Evolutionary conservation across 169 alveolate species (phyloP).

Genomic region (Plasmodium relictum): DNA sequence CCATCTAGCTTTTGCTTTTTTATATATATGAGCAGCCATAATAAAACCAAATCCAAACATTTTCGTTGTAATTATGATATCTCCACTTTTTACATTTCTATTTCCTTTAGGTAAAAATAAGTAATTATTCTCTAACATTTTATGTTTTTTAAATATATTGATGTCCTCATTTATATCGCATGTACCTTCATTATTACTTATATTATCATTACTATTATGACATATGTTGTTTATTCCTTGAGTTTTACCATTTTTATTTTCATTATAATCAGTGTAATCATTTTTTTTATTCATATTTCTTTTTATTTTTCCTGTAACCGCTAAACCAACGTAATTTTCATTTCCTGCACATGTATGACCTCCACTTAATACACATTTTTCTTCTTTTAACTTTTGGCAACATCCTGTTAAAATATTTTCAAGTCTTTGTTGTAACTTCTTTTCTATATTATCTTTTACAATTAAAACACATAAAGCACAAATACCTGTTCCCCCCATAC

Average conservation of each 20-base stretch:
- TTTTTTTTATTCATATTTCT: slow-evolving; percentile 10
- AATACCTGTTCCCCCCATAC: slow-evolving; percentile 77
- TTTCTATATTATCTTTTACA: slow-evolving; percentile 76
- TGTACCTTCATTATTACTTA: not conserved
- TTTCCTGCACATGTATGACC: slow-evolving; percentile 79
- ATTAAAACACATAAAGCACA: slow-evolving; percentile 74
- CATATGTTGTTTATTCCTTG: not conserved
- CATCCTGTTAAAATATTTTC: slow-evolving; percentile 75
- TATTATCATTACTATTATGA: not conserved
- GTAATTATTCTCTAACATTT: slow-evolving; percentile 37
- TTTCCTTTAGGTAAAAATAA: slow-evolving; percentile 69
- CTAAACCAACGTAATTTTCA: slow-evolving; percentile 77
- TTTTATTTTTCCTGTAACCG: slow-evolving; percentile 75
- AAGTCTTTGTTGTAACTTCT: slow-evolving; percentile 63
- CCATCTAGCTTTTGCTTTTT: slow-evolving; percentile 78
- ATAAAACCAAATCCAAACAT: slow-evolving; percentile 77
- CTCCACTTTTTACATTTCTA: slow-evolving; percentile 43
- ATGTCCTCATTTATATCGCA: slow-evolving; percentile 3
- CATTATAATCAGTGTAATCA: not conserved
- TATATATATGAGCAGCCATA: slow-evolving; percentile 76
- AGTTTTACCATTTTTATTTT: not conserved
- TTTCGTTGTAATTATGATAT: slow-evolving; percentile 73
- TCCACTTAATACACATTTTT: slow-evolving; percentile 77
- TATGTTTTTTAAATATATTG: slow-evolving; percentile 16
- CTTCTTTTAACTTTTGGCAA: slow-evolving; percentile 74